Evolutionary conservation across 2,329 filamentous ascomycete genomes (phyloP), one percentile per base, ranked within the genome.

Genomic region (Penicillium sp.): DNA sequence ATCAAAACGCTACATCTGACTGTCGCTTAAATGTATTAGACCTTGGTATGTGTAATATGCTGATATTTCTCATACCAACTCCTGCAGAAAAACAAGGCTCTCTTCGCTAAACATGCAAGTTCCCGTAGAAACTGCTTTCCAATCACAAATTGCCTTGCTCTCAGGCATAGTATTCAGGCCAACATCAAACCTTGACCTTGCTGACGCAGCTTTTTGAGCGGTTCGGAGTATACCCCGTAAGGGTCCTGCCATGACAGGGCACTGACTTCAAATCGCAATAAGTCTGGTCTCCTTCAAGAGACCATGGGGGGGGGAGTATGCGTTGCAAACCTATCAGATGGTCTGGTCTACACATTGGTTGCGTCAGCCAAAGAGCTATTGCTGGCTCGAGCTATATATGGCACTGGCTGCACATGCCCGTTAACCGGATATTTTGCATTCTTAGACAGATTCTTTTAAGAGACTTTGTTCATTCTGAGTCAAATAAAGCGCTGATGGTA

Each of bases 241-340:
- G 5, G 14, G 5, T 2, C 26, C 9, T n/a, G 3, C 44, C n/a
- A 57, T 57, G 55, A 55, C 48, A 44, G 24, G 45, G 33, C 27
- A 19, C 50, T 60, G 57, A 60, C 55, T 27, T 60, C 57, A 57
- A 57, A 47, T 52, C 10, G 9, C 9, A 22, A 13, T 41, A 41
- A 41, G 1, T 3, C 35, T 39, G 35, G 9, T 19, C 10, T 29
- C 8, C 27, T 31, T 11, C 29, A 9, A 9, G n/a, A 39, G 7
- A 10, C 16, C n/a, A 39, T 19, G 35, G 11, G 35, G 35, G 11
- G 35, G 19, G 16, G 5, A 19, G 19, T n/a, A 16, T 37, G 33
- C 7, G 16, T 9, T 37, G 14, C 33, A n/a, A 16, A 37, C 11
- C 29, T 31, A 31, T 13, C 11, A 31, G 4, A 48, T 48, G 31